A percentile compares a stretch with the other conserved stretches of the same genome.
Conservation (phyloP, 495 filamentous ascomycete species). For the Lasiosphaeria miniovina region DNA sequence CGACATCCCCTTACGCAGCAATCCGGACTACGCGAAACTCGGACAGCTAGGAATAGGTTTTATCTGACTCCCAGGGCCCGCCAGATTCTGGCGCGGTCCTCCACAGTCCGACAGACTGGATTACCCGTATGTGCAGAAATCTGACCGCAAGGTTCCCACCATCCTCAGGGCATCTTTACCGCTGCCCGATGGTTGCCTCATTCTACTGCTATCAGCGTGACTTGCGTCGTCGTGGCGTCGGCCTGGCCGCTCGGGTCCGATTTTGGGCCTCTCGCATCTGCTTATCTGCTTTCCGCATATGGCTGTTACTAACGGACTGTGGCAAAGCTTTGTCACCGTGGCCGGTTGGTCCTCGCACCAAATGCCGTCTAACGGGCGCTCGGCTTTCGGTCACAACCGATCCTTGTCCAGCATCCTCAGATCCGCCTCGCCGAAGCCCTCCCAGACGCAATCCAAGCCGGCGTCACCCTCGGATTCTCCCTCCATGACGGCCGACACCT, state of each 20-base stretch:
- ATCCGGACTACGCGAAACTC: neutral
- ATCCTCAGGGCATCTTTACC: neutral
- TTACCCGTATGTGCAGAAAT: constrained; percentile 26
- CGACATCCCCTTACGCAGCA: neutral
- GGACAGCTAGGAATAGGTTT: neutral
- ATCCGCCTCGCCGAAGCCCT: constrained; percentile 28
- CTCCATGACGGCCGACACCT: constrained; percentile 18
- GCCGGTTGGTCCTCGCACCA: constrained; percentile 51
- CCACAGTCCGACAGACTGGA: constrained; percentile 25
- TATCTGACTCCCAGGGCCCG: constrained; percentile 22
- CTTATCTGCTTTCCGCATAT: constrained; percentile 18
- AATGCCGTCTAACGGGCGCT: constrained; percentile 28
- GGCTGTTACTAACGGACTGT: constrained; percentile 33
- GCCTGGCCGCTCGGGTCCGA: neutral
- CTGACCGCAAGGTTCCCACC: neutral
- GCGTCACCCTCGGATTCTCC: constrained; percentile 14
- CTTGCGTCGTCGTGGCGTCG: neutral
- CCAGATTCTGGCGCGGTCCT: constrained; percentile 34
- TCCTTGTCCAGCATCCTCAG: constrained; percentile 46
- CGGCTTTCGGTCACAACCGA: constrained; percentile 45
- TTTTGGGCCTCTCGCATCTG: neutral
- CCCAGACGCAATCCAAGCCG: constrained; percentile 16
- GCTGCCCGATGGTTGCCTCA: neutral
- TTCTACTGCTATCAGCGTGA: neutral
- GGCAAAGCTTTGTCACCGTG: constrained; percentile 47